phyloP scores from a whole-genome alignment of 2,329 filamentous ascomycete genomes.

The Scedosporium dehoogii region DNA sequence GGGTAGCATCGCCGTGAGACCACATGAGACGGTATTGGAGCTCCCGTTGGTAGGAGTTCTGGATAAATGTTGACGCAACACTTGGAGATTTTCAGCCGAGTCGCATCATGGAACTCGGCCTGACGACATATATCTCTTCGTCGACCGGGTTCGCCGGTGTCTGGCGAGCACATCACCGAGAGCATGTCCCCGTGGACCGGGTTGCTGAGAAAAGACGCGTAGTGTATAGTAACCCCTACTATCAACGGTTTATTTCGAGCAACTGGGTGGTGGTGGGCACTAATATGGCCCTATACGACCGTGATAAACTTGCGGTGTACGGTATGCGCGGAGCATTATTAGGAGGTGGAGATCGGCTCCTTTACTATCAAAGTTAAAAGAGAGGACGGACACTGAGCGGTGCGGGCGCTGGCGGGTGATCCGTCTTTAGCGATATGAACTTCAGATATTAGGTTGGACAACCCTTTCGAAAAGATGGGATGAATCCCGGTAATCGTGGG shows the following conservation, averaged over 20 bases:
- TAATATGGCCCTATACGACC: not conserved
- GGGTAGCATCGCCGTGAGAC: not conserved
- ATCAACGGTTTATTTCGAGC: not conserved
- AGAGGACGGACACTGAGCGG: too few relatives aligned
- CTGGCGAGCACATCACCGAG: not conserved
- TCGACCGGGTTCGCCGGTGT: not conserved
- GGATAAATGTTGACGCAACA: not conserved
- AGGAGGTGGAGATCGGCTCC: not conserved
- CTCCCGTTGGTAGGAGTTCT: not conserved
- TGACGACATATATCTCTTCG: not conserved
- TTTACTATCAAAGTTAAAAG: not conserved
- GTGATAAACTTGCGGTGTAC: not conserved
- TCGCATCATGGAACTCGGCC: not conserved
- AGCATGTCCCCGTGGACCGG: not conserved
- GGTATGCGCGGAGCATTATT: not conserved
- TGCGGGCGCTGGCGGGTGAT: not conserved
- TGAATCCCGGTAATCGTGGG: not conserved
- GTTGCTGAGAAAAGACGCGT: not conserved
- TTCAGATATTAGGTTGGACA: slow-evolving; percentile 3
- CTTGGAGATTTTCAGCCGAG: not conserved
- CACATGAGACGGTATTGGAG: not conserved
- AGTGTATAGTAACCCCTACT: not conserved
- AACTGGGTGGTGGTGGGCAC: not conserved
- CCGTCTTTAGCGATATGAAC: slow-evolving; percentile 3
- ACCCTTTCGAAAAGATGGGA: not conserved